Percentiles rank a stretch among this genome's conserved stretches.
Conservation (phyloP, 108 stramenopile species). For the Skeletonema costatum region DNA sequence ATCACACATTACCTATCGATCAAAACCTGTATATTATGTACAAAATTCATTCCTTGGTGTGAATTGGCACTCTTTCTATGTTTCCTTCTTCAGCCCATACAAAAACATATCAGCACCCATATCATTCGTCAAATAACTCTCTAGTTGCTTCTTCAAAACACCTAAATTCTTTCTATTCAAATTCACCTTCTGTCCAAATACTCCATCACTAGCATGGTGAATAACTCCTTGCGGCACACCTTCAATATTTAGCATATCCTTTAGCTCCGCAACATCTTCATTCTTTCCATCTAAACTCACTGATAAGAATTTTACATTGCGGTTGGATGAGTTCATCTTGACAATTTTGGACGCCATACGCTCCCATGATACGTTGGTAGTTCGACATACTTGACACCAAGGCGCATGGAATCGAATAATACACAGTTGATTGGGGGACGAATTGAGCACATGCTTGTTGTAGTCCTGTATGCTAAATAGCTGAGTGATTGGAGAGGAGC, state of each 20-base stretch:
- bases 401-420: conserved; percentile 48
- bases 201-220: conserved; percentile 17
- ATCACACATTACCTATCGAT: too few relatives aligned
- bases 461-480: background rate
- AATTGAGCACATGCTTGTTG: background rate
- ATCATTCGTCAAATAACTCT: conserved; percentile 1
- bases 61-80: background rate
- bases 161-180: conserved; percentile 31
- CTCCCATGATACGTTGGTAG: conserved; percentile 35
- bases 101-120: background rate
- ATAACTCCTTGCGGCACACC: conserved; percentile 32
- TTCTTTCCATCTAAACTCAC: conserved; percentile 4
- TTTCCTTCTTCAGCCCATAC: background rate
- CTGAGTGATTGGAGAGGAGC: background rate
- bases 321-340: background rate
- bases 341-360: conserved; percentile 28
- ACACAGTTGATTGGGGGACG: background rate
- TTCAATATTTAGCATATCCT: conserved; percentile 21
- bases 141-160: conserved; percentile 31
- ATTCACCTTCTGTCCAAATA: conserved; percentile 21
- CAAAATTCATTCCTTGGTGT: too few relatives aligned
- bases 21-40: too few relatives aligned
- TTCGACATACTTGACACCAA: conserved; percentile 37
- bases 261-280: conserved; percentile 4
- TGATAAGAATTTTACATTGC: conserved; percentile 19